Conservation (phyloP, 805 yeast species). For the Dipodascopsis tothii region DNA sequence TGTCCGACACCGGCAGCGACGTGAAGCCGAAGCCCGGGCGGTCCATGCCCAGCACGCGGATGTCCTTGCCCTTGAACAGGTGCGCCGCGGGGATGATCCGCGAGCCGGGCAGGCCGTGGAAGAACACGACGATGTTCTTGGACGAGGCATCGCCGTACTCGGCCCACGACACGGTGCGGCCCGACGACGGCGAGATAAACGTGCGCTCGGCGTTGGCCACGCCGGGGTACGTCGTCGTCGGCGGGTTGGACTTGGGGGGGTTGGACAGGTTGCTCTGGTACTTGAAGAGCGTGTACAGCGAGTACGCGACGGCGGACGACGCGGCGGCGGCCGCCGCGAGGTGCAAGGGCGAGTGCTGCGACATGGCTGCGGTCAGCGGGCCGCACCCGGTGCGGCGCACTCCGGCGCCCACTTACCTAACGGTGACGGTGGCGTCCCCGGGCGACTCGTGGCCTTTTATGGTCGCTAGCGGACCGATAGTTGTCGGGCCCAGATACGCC, state of each 20-base stretch:
- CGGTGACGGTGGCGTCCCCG: too few relatives aligned
- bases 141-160: slow-evolving; percentile 20
- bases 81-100: slow-evolving; percentile 20
- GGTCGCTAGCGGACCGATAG: too few relatives aligned
- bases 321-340: slow-evolving; percentile 2
- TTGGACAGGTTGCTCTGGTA: slow-evolving; percentile 9
- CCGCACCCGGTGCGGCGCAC: too few relatives aligned
- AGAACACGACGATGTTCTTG: slow-evolving; percentile 19
- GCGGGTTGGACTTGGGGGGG: slow-evolving; percentile 21
- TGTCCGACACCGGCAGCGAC: slow-evolving; percentile 15
- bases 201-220: slow-evolving; percentile 21
- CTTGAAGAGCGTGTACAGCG: background rate
- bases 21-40: slow-evolving; percentile 23
- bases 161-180: slow-evolving; percentile 22
- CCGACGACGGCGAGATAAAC: slow-evolving; percentile 18
- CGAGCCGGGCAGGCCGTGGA: slow-evolving; percentile 22
- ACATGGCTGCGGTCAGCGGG: too few relatives aligned
- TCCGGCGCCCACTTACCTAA: too few relatives aligned
- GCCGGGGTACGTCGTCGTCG: slow-evolving; percentile 19
- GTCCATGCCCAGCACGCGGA: slow-evolving; percentile 20
- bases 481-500: too few relatives aligned
- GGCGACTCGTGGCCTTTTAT: too few relatives aligned
- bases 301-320: background rate
- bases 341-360: too few relatives aligned
- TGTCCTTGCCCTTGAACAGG: slow-evolving; percentile 20